Conservation (phyloP, 2,329 filamentous ascomycete species). For the Zymoseptoria ardabiliae region DNA sequence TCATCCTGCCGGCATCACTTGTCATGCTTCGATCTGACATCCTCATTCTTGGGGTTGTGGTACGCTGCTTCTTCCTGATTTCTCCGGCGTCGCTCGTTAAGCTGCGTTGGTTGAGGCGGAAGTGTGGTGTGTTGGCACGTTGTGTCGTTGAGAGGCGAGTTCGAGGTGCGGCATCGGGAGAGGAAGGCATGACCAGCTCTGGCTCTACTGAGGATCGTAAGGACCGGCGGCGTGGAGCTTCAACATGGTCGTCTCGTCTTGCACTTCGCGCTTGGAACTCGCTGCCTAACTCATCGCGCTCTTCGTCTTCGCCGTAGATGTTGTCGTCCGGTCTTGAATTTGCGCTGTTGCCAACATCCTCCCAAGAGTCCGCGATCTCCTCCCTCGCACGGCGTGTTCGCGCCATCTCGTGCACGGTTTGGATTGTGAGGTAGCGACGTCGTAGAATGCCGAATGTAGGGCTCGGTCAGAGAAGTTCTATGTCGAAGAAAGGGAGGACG, state of each 20-base stretch:
- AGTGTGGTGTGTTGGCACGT: slow-evolving; percentile 21
- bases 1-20: slow-evolving; percentile 24
- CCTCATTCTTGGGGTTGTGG: slow-evolving; percentile 17
- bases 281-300: slow-evolving; percentile 22
- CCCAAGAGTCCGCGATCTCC: slow-evolving; percentile 29
- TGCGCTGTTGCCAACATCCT: slow-evolving; percentile 21
- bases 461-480: neutral
- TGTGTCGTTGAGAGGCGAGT: slow-evolving; percentile 6
- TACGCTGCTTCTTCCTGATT: slow-evolving; percentile 18
- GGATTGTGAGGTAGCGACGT: neutral
- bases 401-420: slow-evolving; percentile 8
- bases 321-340: slow-evolving; percentile 2
- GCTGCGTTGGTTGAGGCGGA: slow-evolving; percentile 24
- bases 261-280: slow-evolving; percentile 12
- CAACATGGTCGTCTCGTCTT: slow-evolving; percentile 4
- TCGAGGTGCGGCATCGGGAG: slow-evolving; percentile 19
- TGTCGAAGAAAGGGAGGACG: neutral
- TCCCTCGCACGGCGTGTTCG: slow-evolving; percentile 15
- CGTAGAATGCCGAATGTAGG: neutral
- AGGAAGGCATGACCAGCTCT: slow-evolving; percentile 39
- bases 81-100: slow-evolving; percentile 26
- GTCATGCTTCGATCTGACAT: slow-evolving; percentile 26
- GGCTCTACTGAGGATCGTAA: slow-evolving; percentile 29
- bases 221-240: slow-evolving; percentile 14
- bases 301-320: slow-evolving; percentile 24